Evolutionary conservation across 2,329 filamentous ascomycete species (phyloP).

Genomic region (Talaromyces piceae): DNA sequence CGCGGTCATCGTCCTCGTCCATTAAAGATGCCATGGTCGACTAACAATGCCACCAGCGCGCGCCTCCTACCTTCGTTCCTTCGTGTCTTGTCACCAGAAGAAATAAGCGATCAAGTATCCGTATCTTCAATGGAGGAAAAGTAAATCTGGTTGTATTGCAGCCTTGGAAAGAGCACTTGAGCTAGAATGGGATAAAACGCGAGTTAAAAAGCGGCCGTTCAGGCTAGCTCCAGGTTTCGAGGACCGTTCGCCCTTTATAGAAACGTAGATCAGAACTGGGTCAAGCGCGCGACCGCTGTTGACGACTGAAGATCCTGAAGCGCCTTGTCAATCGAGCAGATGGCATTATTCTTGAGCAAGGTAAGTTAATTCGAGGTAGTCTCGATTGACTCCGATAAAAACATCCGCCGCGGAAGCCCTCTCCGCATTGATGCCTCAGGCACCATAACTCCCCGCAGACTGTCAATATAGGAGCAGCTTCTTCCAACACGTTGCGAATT

Average conservation of each 20-base stretch:
- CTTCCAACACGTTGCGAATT: too few species aligned
- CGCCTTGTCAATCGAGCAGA: not conserved
- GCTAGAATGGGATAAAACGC: not conserved
- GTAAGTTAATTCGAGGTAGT: not conserved
- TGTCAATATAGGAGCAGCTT: not conserved
- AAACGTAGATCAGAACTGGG: not conserved
- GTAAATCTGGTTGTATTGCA: not conserved
- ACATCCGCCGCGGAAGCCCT: not conserved
- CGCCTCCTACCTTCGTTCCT: not conserved
- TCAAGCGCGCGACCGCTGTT: not conserved
- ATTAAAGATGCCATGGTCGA: constrained; percentile 25
- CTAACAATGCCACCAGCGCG: not conserved
- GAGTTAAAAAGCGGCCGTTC: not conserved
- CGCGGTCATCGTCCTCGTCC: constrained; percentile 18
- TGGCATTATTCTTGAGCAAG: not conserved
- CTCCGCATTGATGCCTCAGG: constrained; percentile 12
- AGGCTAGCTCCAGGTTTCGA: not conserved
- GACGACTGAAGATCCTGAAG: not conserved
- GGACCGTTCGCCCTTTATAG: not conserved
- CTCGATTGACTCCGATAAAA: not conserved
- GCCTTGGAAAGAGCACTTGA: not conserved
- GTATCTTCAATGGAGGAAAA: not conserved
- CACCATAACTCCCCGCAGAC: not conserved
- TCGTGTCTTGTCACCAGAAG: not conserved
- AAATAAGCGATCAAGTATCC: not conserved